Evolutionary conservation across 495 filamentous ascomycete species (phyloP).

Genomic region (Daldinia vernicosa): DNA sequence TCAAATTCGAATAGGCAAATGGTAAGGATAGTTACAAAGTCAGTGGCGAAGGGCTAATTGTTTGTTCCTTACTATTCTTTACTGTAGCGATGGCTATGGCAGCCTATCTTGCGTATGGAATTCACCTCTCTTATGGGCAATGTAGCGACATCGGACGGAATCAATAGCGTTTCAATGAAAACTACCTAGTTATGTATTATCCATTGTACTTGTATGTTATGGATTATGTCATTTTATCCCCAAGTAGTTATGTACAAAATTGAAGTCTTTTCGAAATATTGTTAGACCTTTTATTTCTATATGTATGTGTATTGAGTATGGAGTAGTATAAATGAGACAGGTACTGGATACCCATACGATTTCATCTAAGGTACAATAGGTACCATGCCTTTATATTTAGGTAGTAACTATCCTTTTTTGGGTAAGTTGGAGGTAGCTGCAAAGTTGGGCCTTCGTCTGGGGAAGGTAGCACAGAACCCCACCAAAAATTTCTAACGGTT

Average conservation of each 20-base stretch:
- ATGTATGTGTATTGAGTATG: no score
- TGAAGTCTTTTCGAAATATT: no score
- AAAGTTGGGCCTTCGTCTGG: not conserved
- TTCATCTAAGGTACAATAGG: no score
- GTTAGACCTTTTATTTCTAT: no score
- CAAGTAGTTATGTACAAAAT: no score
- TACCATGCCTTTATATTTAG: no score
- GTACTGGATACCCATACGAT: no score
- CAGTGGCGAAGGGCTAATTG: not conserved
- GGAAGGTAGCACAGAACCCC: constrained; percentile 27
- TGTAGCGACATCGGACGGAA: constrained; percentile 2
- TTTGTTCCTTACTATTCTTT: constrained; percentile 10
- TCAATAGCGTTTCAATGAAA: not conserved
- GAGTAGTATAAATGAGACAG: no score
- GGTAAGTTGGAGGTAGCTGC: constrained; percentile 10
- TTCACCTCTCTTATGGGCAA: constrained; percentile 22
- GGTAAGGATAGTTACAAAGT: not conserved
- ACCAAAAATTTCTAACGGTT: constrained; percentile 40
- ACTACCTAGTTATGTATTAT: not conserved
- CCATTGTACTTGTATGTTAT: not conserved
- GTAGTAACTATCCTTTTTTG: no score
- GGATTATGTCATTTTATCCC: no score
- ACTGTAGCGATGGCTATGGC: constrained; percentile 8
- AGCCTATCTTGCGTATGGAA: constrained; percentile 7
- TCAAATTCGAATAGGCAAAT: constrained; percentile 1